Evolutionary conservation across 2,329 filamentous ascomycete species (phyloP).

Genomic region (Diaporthe sp.): DNA sequence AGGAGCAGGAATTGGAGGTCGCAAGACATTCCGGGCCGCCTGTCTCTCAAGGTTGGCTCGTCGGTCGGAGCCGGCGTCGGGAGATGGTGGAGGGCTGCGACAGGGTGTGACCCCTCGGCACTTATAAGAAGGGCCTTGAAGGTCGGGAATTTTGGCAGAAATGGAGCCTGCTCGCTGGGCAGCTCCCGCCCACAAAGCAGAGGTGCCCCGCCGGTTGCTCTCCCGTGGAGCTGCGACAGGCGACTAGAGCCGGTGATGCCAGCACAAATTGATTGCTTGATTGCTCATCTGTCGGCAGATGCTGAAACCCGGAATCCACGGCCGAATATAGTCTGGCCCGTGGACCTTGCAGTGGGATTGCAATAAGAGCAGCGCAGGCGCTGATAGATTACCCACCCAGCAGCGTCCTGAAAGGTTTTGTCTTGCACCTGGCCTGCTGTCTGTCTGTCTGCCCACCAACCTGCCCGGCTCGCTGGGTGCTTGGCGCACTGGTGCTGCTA

Average conservation of each 20-base stretch:
- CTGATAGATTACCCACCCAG: not conserved
- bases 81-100: conserved; percentile 16
- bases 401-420: too few relatives aligned
- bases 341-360: not conserved
- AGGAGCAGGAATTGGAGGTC: not conserved
- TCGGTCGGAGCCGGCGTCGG: conserved; percentile 32
- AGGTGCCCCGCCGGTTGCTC: conserved; percentile 25
- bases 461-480: too few relatives aligned
- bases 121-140: conserved; percentile 7
- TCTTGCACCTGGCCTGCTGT: not conserved
- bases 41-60: not conserved
- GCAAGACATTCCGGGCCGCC: conserved; percentile 2
- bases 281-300: conserved; percentile 21
- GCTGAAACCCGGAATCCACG: not conserved
- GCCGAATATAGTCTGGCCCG: not conserved
- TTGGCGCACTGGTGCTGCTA: too few relatives aligned
- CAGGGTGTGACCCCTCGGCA: conserved; percentile 28
- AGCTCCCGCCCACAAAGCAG: conserved; percentile 6
- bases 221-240: not conserved
- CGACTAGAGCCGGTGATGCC: not conserved
- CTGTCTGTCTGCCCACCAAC: too few relatives aligned
- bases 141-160: not conserved
- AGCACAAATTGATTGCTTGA: not conserved
- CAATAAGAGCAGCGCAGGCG: not conserved
- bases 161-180: conserved; percentile 9